These are phyloP conservation scores for Leptomonas pyrrhocoris DNA, from an alignment of 208 protist species.

Conservation along the genomic window DNA sequence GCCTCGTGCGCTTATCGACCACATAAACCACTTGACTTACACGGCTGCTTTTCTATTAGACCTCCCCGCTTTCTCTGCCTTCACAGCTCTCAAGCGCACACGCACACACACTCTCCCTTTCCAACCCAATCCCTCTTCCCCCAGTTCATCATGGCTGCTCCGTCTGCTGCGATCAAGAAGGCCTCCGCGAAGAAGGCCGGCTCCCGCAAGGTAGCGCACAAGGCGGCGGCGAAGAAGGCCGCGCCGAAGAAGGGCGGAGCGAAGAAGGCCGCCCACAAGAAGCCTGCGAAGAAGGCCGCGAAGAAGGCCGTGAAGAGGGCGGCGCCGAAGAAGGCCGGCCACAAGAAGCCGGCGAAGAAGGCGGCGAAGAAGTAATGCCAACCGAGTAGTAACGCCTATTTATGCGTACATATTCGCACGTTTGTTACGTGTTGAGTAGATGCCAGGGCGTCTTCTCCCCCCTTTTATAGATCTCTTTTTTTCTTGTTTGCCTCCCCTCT, in stretches of 20 bases:
- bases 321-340: slow-evolving; percentile 18
- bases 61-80: background rate
- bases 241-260: no score
- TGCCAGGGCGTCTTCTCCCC: no score
- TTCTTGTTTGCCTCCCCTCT: no score
- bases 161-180: slow-evolving; percentile 31
- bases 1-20: no score
- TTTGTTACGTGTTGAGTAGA: no score
- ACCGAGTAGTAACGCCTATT: no score
- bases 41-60: no score
- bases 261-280: slow-evolving; percentile 24
- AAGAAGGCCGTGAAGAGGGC: slow-evolving; percentile 17
- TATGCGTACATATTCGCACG: no score
- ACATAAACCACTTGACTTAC: no score
- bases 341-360: slow-evolving; percentile 39
- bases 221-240: slow-evolving; percentile 34
- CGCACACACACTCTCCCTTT: no score
- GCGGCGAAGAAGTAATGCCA: slow-evolving; percentile 38
- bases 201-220: slow-evolving; percentile 21
- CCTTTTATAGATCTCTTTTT: no score
- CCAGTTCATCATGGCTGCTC: slow-evolving; percentile 15
- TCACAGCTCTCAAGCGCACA: background rate
- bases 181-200: slow-evolving; percentile 29
- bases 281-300: slow-evolving; percentile 16
- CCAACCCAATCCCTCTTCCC: background rate